A percentile compares a stretch with the other conserved stretches of the same genome.
These are phyloP conservation scores for Paramecium tetraurelia DNA, from an alignment of 73 alveolate genomes.

Conservation along the genomic window DNA sequence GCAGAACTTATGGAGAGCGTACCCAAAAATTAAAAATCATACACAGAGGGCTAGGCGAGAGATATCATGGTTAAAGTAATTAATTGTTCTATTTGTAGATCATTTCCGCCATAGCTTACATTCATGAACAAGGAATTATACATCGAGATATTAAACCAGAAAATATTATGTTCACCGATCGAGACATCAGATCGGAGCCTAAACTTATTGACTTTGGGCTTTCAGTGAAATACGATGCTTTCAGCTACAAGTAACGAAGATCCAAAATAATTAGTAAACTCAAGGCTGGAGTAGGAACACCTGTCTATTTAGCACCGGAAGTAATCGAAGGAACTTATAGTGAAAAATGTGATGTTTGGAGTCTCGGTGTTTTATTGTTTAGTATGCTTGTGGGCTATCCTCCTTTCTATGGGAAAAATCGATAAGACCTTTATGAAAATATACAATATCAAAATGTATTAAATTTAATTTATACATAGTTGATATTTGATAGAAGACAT, in stretches of 20 bases:
- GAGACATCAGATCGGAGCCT: background rate
- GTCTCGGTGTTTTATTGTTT: slow-evolving; percentile 63
- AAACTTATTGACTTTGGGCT: slow-evolving; percentile 6
- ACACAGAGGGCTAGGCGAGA: background rate
- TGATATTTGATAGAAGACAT: slow-evolving; percentile 9
- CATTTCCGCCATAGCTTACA: slow-evolving; percentile 39
- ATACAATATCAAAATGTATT: background rate
- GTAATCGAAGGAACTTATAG: slow-evolving; percentile 23
- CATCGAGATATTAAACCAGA: slow-evolving; percentile 55
- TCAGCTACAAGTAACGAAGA: background rate
- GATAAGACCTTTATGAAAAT: background rate
- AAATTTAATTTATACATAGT: background rate
- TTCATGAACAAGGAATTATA: slow-evolving; percentile 24
- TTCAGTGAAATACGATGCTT: background rate
- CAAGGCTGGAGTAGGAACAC: slow-evolving; percentile 41
- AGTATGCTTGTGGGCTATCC: slow-evolving; percentile 38
- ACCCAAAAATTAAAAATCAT: background rate
- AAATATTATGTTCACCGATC: slow-evolving; percentile 25
- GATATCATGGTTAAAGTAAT: background rate
- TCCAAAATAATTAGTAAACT: background rate
- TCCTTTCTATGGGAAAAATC: slow-evolving; percentile 7
- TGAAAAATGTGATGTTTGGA: slow-evolving; percentile 64
- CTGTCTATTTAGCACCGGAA: slow-evolving; percentile 60
- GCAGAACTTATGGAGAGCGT: background rate
- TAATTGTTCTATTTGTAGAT: background rate